phyloP scores from a whole-genome alignment of 2,329 filamentous ascomycete species.

The Xylariaceae sp. region DNA sequence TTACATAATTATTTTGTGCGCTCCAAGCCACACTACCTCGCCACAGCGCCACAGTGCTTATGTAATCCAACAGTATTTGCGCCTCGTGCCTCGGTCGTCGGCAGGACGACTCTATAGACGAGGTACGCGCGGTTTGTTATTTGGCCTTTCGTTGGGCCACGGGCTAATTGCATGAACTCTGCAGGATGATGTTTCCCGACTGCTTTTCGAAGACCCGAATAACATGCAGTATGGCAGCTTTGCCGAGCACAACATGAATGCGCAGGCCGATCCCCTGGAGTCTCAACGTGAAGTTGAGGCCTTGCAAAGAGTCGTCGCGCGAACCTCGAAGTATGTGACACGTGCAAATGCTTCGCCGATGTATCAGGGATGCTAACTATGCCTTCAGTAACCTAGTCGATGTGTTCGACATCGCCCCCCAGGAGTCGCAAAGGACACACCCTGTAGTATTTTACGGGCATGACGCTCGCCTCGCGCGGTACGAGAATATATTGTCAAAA shows the following conservation, averaged over 20 bases:
- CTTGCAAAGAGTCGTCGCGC: conserved; percentile 57
- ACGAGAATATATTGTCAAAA: conserved; percentile 58
- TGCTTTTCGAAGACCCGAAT: conserved; percentile 57
- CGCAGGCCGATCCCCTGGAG: conserved; percentile 56
- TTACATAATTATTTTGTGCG: no score
- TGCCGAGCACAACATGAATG: conserved; percentile 48
- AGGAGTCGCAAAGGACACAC: conserved; percentile 36
- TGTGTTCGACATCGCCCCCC: conserved; percentile 59
- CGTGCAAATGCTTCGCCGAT: not conserved
- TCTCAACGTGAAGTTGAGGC: conserved; percentile 60
- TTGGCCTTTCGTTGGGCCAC: not conserved
- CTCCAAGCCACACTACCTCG: no score
- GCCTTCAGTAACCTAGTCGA: conserved; percentile 58
- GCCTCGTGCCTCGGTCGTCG: conserved; percentile 54
- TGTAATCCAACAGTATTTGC: no score
- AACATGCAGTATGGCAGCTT: conserved; percentile 59
- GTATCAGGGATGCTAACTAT: conserved; percentile 19
- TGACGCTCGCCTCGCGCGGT: conserved; percentile 51
- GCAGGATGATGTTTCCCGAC: conserved; percentile 53
- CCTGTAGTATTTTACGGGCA: conserved; percentile 41
- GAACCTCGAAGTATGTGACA: conserved; percentile 55
- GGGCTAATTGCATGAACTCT: conserved; percentile 11
- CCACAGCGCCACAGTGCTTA: no score
- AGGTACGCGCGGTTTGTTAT: conserved; percentile 38
- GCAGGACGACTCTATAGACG: conserved; percentile 48